phyloP scores from a whole-genome alignment of 352 stramenopile species.

The Pythium phragmitis region DNA sequence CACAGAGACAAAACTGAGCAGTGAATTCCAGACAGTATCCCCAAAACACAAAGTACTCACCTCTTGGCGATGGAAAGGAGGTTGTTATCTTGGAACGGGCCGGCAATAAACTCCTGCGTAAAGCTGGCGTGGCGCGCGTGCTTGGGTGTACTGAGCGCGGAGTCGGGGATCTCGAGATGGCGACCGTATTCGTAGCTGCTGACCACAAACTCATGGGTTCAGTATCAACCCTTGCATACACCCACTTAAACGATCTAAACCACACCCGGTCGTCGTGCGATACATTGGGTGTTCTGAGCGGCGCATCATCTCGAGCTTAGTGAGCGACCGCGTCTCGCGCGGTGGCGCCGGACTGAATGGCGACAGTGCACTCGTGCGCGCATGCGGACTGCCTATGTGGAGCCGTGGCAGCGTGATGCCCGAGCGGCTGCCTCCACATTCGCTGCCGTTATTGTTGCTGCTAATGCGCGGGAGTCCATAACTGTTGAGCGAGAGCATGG shows the following conservation, averaged over 20 bases:
- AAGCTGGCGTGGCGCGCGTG: constrained; percentile 41
- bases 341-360: constrained; percentile 28
- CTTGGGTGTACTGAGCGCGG: constrained; percentile 52
- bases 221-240: too few relatives aligned
- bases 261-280: constrained; percentile 49
- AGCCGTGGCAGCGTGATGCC: constrained; percentile 44
- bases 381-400: constrained; percentile 24
- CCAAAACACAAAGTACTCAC: constrained; percentile 1
- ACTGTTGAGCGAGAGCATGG: constrained; percentile 43
- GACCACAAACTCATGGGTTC: too few relatives aligned
- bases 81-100: constrained; percentile 47
- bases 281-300: constrained; percentile 45
- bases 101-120: constrained; percentile 59
- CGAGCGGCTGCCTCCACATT: not conserved
- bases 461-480: constrained; percentile 33
- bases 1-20: not conserved
- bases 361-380: constrained; percentile 11
- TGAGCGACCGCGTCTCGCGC: constrained; percentile 41
- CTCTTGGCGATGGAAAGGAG: constrained; percentile 62
- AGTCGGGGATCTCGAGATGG: constrained; percentile 54
- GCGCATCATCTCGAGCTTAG: constrained; percentile 52
- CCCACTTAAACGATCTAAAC: not conserved
- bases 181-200: constrained; percentile 58
- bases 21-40: too few relatives aligned
- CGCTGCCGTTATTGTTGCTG: constrained; percentile 23